phyloP scores from a whole-genome alignment of 768 basidiomycete genomes.

The Calocybe gangraenosa region DNA sequence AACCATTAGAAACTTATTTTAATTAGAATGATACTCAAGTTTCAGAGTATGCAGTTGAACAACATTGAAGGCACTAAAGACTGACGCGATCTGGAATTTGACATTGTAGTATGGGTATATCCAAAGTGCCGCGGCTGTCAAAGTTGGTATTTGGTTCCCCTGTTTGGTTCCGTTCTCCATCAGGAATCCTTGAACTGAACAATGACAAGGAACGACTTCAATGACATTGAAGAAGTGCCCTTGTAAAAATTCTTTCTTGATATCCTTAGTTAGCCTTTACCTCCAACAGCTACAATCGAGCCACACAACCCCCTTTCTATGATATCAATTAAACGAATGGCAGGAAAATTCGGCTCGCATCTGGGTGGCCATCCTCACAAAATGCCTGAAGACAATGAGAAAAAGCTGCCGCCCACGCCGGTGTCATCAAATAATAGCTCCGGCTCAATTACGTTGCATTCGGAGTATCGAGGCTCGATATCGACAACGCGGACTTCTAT shows the following conservation, averaged over 20 bases:
- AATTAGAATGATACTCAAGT: too few species aligned
- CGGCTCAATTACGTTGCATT: slow-evolving; percentile 27
- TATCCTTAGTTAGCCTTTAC: slow-evolving; percentile 11
- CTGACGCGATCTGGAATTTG: too few species aligned
- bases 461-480: slow-evolving; percentile 62
- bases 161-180: slow-evolving; percentile 15
- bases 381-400: slow-evolving; percentile 16
- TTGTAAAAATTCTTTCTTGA: slow-evolving; percentile 8
- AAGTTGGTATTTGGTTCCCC: slow-evolving; percentile 12
- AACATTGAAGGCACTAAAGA: too few species aligned
- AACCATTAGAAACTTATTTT: too few species aligned
- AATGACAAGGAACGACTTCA: slow-evolving; percentile 20
- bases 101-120: too few species aligned
- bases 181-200: slow-evolving; percentile 18
- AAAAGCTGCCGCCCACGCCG: slow-evolving; percentile 22
- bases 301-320: slow-evolving; percentile 8
- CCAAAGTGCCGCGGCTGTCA: too few species aligned
- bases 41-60: too few species aligned
- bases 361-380: slow-evolving; percentile 26
- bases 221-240: slow-evolving; percentile 12
- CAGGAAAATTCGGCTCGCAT: slow-evolving; percentile 42
- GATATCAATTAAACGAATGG: slow-evolving; percentile 45
- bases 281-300: not conserved
- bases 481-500: slow-evolving; percentile 64
- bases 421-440: slow-evolving; percentile 29